These are phyloP conservation scores for Chrysochromulina tobinii DNA, from an alignment of 78 protist genomes.

Conservation along the genomic window DNA sequence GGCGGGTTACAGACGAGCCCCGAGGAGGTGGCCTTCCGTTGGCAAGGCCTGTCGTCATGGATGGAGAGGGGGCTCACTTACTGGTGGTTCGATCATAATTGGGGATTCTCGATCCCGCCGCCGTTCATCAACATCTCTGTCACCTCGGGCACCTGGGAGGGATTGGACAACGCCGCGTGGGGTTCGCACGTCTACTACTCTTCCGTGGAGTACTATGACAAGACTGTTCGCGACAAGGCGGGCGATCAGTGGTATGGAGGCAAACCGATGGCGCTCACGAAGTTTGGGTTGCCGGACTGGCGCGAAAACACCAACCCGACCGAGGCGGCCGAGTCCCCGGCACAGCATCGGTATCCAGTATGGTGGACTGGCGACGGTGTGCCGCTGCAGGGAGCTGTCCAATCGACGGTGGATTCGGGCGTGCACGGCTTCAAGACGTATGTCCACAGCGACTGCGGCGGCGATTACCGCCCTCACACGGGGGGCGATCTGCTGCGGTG, in stretches of 20 bases:
- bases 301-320: neutral
- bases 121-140: neutral
- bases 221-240: too few relatives aligned
- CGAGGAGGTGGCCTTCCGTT: neutral
- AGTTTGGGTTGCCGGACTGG: neutral
- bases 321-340: neutral
- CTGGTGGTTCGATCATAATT: too few relatives aligned
- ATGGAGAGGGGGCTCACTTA: too few relatives aligned
- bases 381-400: neutral
- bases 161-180: too few relatives aligned
- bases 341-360: neutral
- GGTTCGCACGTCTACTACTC: neutral
- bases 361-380: slow-evolving; percentile 12
- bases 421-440: neutral
- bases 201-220: neutral
- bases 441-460: neutral
- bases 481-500: slow-evolving; percentile 1
- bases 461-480: neutral
- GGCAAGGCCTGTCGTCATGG: too few relatives aligned
- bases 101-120: too few relatives aligned
- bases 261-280: neutral
- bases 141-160: neutral
- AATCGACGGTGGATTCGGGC: neutral
- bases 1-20: neutral
- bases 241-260: too few relatives aligned